Evolutionary conservation across 139 green algal genomes (phyloP).

Genomic region (Coelastrella sp.): DNA sequence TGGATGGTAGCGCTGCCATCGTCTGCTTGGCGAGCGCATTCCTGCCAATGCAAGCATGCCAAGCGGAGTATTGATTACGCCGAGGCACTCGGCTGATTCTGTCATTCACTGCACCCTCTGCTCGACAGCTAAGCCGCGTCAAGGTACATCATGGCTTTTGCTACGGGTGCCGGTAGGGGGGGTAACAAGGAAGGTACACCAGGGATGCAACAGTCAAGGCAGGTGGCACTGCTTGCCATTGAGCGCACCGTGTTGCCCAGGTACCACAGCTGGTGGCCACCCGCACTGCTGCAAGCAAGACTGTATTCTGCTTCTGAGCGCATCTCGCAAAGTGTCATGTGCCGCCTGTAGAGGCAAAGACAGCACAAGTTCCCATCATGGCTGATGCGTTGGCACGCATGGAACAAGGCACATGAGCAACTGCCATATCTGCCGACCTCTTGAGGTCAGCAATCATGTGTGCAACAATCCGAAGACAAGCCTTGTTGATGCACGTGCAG

Average conservation of each 20-base stretch:
- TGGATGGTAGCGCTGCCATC: background rate
- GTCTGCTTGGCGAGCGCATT: too few species aligned
- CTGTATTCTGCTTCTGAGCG: conserved; percentile 25
- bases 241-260: conserved; percentile 1
- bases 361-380: too few species aligned
- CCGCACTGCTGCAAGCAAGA: conserved; percentile 27
- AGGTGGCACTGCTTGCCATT: background rate
- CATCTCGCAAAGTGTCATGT: background rate
- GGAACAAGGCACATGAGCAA: too few species aligned
- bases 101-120: too few species aligned
- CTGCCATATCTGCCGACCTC: background rate
- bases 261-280: conserved; percentile 30
- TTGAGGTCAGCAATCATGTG: background rate
- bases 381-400: too few species aligned
- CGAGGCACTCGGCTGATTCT: too few species aligned
- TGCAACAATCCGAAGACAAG: background rate
- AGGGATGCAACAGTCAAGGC: background rate
- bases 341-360: background rate
- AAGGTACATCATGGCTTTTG: too few species aligned
- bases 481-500: too few species aligned
- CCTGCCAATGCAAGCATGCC: too few species aligned
- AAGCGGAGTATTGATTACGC: too few species aligned
- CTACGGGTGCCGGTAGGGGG: too few species aligned
- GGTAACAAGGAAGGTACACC: background rate
- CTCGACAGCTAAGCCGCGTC: too few species aligned